Percentiles rank a stretch among this genome's conserved stretches.
Evolutionary conservation across 371 early-diverging fungal species (phyloP).

Genomic region (Capillidium heterosporum): DNA sequence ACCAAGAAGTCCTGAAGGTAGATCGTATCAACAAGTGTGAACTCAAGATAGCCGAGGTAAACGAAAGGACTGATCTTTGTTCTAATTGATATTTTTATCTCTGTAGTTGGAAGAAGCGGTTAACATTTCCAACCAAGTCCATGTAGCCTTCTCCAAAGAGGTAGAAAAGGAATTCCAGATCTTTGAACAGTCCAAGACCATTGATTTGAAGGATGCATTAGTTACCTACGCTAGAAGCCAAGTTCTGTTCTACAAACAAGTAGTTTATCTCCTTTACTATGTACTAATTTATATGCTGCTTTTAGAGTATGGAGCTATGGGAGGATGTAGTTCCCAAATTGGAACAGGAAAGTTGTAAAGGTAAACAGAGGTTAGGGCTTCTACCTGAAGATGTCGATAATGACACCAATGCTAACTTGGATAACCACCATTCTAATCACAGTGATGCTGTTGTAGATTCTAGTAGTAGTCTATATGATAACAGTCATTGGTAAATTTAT

Average conservation of each 20-base stretch:
- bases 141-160: conserved; percentile 55
- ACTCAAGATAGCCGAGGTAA: conserved; percentile 52
- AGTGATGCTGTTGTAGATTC: too few relatives aligned
- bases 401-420: too few relatives aligned
- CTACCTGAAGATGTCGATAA: too few relatives aligned
- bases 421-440: too few relatives aligned
- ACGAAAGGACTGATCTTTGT: neutral
- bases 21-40: conserved; percentile 54
- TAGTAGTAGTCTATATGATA: too few relatives aligned
- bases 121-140: conserved; percentile 42
- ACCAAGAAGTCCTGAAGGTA: conserved; percentile 61
- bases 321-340: conserved; percentile 38
- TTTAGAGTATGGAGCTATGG: conserved; percentile 37
- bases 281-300: neutral
- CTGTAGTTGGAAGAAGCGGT: conserved; percentile 62
- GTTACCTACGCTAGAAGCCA: conserved; percentile 50
- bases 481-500: too few relatives aligned
- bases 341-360: conserved; percentile 19
- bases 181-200: conserved; percentile 51
- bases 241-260: conserved; percentile 60
- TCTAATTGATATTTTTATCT: neutral
- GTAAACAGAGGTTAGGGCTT: too few relatives aligned
- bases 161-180: conserved; percentile 62
- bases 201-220: conserved; percentile 62
- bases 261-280: too few relatives aligned